These are phyloP conservation scores for Oryza officinalis DNA, from an alignment of 176 grass and related monocot genomes.

Conservation along the genomic window DNA sequence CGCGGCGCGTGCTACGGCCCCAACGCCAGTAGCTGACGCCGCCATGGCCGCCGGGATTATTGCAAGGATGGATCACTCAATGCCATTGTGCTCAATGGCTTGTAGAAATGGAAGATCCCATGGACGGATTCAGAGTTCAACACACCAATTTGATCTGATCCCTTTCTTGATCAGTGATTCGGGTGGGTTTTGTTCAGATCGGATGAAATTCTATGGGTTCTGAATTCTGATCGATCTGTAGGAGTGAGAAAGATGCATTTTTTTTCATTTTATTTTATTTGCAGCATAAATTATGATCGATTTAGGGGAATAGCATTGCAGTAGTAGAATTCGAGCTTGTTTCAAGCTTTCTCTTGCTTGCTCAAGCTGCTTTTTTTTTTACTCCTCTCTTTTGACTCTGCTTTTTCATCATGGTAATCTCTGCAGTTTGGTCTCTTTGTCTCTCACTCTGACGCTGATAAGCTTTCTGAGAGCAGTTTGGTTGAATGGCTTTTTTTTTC, in stretches of 20 bases:
- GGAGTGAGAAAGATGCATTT: neutral
- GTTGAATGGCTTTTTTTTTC: neutral
- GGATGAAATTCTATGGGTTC: neutral
- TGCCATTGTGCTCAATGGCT: conserved; percentile 42
- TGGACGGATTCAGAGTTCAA: neutral
- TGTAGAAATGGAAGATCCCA: neutral
- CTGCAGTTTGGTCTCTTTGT: conserved; percentile 46
- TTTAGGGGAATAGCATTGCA: neutral
- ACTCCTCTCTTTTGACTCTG: conserved; percentile 32
- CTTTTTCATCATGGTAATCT: conserved; percentile 54
- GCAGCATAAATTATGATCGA: conserved; percentile 11
- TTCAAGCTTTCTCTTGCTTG: neutral
- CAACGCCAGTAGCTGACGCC: conserved; percentile 56
- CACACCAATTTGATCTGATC: neutral
- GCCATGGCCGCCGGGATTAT: neutral
- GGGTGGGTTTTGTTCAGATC: neutral
- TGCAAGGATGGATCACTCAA: neutral
- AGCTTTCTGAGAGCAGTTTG: neutral
- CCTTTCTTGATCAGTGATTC: neutral
- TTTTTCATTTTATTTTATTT: conserved; percentile 17
- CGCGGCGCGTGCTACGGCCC: conserved; percentile 68
- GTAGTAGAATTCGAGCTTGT: neutral
- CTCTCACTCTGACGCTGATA: neutral
- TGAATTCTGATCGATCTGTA: conserved; percentile 31
- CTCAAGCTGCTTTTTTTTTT: conserved; percentile 12